Evolutionary conservation across 2,329 filamentous ascomycete genomes (phyloP), one percentile per base, ranked within the genome.

Genomic region (Graphilbum fragrans): DNA sequence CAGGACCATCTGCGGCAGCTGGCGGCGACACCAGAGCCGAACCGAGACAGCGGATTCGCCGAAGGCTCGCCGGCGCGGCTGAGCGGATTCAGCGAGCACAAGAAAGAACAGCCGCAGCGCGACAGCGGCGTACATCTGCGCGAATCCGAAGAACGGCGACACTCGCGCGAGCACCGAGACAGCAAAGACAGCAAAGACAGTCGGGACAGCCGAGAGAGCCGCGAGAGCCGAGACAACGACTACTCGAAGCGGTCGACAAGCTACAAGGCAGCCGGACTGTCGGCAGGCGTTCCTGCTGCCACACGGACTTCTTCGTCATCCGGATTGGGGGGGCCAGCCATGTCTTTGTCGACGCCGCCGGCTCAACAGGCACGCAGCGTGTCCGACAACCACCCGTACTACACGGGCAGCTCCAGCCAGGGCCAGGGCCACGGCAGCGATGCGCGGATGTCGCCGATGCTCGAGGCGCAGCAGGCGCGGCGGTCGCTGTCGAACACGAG

Each of bases 121-220:
- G 74, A 79, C 50, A 78, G 74, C 54, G 73, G 70, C 21, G 66
- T 77, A 23, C 69, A 76, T 49, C 59, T 74, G 35, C 66, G 64
- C 19, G 70, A 74, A 27, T 8, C 25, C 19, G 20, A 36, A 19
- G 37, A 35, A 11, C 38, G 37, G 17, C 14, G 23, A 16, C 36
- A 3, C n/a, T 17, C 17, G 37, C 25, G 23, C 5, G 17, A 22
- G 18, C 19, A 12, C 39, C 10, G 25, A 18, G 27, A 11, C 31
- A 32, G 10, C 31, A 16, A 32, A 32, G 8, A n/a, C 31, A n/a
- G n/a, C 5, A 11, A 21, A 19, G 10, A 18, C n/a, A 23, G 39
- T 22, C n/a, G 17, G 17, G 37, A 29, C 32, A 23, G 16, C 7
- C 16, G 31, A 7, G 21, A 19, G n/a, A 20, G 21, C 21, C 21